Conservation (phyloP, 1,284 basidiomycete genomes). For the Boletellus deceptivus region DNA sequence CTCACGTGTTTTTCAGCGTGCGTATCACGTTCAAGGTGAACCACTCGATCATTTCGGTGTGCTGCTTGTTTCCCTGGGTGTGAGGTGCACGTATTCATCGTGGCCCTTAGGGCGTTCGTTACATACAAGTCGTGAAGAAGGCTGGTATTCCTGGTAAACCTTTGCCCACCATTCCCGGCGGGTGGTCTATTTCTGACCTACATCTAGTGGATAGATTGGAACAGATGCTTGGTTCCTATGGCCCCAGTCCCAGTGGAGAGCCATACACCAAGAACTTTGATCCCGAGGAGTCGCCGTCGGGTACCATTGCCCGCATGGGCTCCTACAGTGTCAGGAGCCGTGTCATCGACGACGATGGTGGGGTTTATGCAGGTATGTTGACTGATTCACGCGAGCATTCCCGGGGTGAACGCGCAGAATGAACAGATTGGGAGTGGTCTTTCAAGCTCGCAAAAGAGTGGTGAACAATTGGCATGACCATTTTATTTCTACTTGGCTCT, state of each 20-base stretch:
- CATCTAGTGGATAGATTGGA: conserved; percentile 80
- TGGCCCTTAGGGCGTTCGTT: conserved; percentile 65
- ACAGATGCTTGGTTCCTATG: conserved; percentile 89
- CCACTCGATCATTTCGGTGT: conserved; percentile 80
- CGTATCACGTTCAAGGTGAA: conserved; percentile 80
- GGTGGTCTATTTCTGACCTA: conserved; percentile 9
- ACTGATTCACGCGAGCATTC: not conserved
- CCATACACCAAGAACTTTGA: conserved; percentile 72
- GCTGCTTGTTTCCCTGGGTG: conserved; percentile 18
- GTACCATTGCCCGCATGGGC: conserved; percentile 78
- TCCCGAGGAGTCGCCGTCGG: conserved; percentile 76
- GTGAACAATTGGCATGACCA: conserved; percentile 37
- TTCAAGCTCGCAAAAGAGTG: conserved; percentile 85
- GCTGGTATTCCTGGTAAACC: conserved; percentile 61
- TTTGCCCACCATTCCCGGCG: not conserved
- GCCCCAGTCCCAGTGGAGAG: conserved; percentile 58
- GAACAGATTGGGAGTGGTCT: conserved; percentile 75
- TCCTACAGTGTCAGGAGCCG: conserved; percentile 75
- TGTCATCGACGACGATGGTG: conserved; percentile 81
- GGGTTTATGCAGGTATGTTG: conserved; percentile 67
- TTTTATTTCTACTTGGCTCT: conserved; percentile 2
- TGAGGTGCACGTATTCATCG: conserved; percentile 8
- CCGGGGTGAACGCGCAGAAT: conserved; percentile 2
- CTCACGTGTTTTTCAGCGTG: conserved; percentile 47
- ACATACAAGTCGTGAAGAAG: conserved; percentile 83